Conservation (phyloP, 2,329 filamentous ascomycete genomes). For the Colletotrichum melonis region DNA sequence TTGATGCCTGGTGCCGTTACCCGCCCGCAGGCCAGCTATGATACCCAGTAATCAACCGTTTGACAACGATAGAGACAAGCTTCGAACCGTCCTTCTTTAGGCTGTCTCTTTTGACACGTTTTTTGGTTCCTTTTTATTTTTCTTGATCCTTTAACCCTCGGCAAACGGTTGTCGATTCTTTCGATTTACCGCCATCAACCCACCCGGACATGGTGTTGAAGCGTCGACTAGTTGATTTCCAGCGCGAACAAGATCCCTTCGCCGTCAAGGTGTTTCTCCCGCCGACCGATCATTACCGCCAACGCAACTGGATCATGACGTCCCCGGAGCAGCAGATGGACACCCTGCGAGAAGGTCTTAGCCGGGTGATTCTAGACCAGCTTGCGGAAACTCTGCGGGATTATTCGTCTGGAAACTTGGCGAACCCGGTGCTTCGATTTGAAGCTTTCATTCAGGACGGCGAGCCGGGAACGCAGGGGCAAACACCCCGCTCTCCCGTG, state of each 20-base stretch:
- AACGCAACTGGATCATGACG: conserved; percentile 24
- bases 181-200: background rate
- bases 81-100: conserved; percentile 11
- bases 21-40: conserved; percentile 21
- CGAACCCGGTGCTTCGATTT: conserved; percentile 35
- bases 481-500: conserved; percentile 33
- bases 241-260: background rate
- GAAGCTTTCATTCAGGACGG: conserved; percentile 37
- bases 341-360: conserved; percentile 30
- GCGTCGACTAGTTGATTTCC: conserved; percentile 7
- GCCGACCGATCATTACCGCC: background rate
- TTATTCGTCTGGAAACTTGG: conserved; percentile 34
- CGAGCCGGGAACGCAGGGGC: conserved; percentile 26
- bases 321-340: conserved; percentile 36
- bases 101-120: conserved; percentile 16
- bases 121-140: background rate
- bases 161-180: background rate
- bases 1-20: conserved; percentile 20
- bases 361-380: conserved; percentile 36
- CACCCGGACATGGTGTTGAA: conserved; percentile 8
- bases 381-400: conserved; percentile 34
- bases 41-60: conserved; percentile 24
- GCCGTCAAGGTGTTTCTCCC: background rate
- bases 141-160: background rate
- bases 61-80: conserved; percentile 23